Conservation (phyloP, 805 yeast genomes). For the Pichia deserticola region DNA sequence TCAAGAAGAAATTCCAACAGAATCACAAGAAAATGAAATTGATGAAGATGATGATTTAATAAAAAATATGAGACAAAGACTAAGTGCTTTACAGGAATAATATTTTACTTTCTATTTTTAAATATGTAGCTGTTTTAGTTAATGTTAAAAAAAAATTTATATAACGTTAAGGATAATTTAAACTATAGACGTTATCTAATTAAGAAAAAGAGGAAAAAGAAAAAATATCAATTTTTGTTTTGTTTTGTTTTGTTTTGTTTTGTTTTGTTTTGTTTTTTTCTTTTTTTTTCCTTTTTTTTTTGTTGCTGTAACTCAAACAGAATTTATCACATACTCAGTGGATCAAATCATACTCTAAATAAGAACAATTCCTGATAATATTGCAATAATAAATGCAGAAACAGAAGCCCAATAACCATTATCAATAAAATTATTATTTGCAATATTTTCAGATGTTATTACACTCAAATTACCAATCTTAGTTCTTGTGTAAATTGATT, state of each 20-base stretch:
- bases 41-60: slow-evolving; percentile 71
- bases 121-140: not conserved
- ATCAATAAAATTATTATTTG: not conserved
- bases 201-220: no score
- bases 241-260: no score
- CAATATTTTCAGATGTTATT: slow-evolving; percentile 1
- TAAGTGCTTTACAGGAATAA: slow-evolving; percentile 70
- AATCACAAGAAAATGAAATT: slow-evolving; percentile 25
- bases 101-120: no score
- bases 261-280: no score
- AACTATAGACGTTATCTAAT: no score
- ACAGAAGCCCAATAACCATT: slow-evolving; percentile 2
- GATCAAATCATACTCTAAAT: not conserved
- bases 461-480: not conserved
- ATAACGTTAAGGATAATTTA: no score
- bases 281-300: no score
- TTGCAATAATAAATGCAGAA: slow-evolving; percentile 3
- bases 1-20: slow-evolving; percentile 4
- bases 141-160: no score
- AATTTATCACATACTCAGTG: no score
- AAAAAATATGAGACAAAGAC: slow-evolving; percentile 81
- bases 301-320: no score
- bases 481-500: slow-evolving; percentile 3
- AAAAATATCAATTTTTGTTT: no score
- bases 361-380: slow-evolving; percentile 3